phyloP scores from a whole-genome alignment of 345 rosid genomes.

The Pelargonium nanum region DNA sequence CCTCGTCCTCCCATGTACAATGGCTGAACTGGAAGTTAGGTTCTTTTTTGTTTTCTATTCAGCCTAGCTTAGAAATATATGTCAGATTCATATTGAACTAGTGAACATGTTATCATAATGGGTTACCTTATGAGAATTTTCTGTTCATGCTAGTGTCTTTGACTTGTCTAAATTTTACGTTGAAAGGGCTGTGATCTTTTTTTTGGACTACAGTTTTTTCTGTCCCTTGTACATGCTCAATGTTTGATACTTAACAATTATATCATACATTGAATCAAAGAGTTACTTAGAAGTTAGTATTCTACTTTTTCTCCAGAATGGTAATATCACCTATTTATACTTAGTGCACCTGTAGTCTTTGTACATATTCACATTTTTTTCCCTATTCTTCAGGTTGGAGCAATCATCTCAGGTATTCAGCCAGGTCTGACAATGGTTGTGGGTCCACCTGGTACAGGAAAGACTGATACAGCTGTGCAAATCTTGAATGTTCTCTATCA shows the following conservation, averaged over 20 bases:
- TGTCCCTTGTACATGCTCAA: neutral
- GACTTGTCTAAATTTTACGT: neutral
- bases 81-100: too few species aligned
- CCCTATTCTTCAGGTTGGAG: slow-evolving; percentile 60
- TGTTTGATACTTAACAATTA: neutral
- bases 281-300: neutral
- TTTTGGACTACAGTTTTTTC: neutral
- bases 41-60: neutral
- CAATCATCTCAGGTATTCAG: slow-evolving; percentile 93
- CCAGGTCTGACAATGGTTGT: slow-evolving; percentile 98
- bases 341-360: neutral
- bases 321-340: neutral
- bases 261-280: neutral
- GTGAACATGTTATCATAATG: too few species aligned
- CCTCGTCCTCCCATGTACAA: neutral
- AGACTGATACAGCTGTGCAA: slow-evolving; percentile 99
- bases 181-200: neutral
- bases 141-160: neutral
- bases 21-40: neutral
- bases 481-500: slow-evolving; percentile 90
- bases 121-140: too few species aligned
- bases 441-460: slow-evolving; percentile 99
- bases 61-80: neutral
- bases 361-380: slow-evolving; percentile 8
- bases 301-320: neutral